A percentile compares a stretch with the other conserved stretches of the same genome.
Evolutionary conservation across 305 asterid genomes (phyloP).

Genomic region (Withania somnifera): DNA sequence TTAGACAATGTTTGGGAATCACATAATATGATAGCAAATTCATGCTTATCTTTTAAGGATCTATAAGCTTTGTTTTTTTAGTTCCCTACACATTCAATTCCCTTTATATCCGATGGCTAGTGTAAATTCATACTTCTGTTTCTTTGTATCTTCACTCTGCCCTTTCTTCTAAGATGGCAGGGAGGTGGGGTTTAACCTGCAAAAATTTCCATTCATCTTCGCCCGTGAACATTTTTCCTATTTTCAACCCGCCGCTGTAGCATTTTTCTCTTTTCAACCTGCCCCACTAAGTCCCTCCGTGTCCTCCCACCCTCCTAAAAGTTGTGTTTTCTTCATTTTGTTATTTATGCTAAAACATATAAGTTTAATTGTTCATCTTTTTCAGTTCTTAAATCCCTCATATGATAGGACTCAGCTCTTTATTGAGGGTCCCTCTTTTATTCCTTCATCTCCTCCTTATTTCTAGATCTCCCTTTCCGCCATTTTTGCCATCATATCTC

Average conservation of each 20-base stretch:
- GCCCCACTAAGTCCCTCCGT: background rate
- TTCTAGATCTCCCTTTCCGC: background rate
- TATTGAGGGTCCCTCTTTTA: too few relatives aligned
- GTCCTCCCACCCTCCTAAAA: background rate
- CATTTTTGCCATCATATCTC: background rate
- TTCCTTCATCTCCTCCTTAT: background rate
- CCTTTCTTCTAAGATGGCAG: background rate
- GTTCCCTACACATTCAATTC: background rate
- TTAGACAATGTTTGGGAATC: background rate
- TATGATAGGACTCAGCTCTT: background rate
- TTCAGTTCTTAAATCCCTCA: background rate
- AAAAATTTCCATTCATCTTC: background rate
- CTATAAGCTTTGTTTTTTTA: background rate
- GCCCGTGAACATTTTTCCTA: background rate
- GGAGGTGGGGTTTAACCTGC: background rate
- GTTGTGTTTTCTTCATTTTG: background rate
- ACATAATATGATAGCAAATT: background rate
- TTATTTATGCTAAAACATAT: background rate
- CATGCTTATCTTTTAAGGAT: background rate
- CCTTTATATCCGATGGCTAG: background rate
- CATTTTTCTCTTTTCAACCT: background rate
- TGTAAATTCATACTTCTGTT: background rate
- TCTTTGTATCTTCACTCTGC: background rate
- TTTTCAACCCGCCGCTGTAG: background rate
- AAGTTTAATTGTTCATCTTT: background rate